Evolutionary conservation across 2,329 filamentous ascomycete species (phyloP).

Genomic region (Pochonia chlamydosporia): DNA sequence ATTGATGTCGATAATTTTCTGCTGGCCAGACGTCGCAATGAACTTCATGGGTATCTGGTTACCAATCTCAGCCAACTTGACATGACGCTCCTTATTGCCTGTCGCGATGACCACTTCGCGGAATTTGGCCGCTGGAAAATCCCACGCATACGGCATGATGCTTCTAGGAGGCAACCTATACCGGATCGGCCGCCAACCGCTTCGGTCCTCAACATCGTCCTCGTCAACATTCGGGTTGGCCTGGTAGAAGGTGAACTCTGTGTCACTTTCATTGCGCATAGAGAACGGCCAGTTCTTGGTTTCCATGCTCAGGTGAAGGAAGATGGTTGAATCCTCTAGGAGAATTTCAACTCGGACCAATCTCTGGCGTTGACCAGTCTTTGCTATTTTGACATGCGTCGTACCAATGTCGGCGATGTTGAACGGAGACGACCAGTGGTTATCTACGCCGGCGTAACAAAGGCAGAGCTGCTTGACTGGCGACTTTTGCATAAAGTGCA

Average conservation of each 20-base stretch:
- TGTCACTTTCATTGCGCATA: constrained; percentile 96
- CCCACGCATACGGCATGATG: constrained; percentile 99
- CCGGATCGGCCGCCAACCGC: constrained; percentile 85
- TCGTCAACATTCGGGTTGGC: constrained; percentile 90
- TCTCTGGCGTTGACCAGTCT: constrained; percentile 80
- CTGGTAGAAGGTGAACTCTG: constrained; percentile 95
- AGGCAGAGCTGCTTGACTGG: constrained; percentile 84
- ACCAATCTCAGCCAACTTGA: constrained; percentile 94
- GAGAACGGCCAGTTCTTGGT: constrained; percentile 97
- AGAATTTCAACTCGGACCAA: constrained; percentile 84
- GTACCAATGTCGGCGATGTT: constrained; percentile 94
- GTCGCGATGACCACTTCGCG: constrained; percentile 75
- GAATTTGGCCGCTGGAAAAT: constrained; percentile 95
- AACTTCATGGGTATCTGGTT: constrained; percentile 94
- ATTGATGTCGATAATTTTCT: constrained; percentile 94
- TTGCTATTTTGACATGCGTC: constrained; percentile 88
- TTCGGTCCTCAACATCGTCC: constrained; percentile 75
- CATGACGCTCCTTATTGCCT: constrained; percentile 62
- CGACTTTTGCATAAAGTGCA: constrained; percentile 84
- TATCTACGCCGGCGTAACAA: constrained; percentile 90
- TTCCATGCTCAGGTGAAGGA: constrained; percentile 84
- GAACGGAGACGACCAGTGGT: constrained; percentile 96
- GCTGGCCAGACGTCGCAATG: constrained; percentile 56
- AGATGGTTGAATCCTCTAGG: constrained; percentile 89
- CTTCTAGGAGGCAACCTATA: constrained; percentile 90